These are phyloP conservation scores for Tulasnella sp. DNA, from an alignment of 768 basidiomycete species.

Conservation along the genomic window DNA sequence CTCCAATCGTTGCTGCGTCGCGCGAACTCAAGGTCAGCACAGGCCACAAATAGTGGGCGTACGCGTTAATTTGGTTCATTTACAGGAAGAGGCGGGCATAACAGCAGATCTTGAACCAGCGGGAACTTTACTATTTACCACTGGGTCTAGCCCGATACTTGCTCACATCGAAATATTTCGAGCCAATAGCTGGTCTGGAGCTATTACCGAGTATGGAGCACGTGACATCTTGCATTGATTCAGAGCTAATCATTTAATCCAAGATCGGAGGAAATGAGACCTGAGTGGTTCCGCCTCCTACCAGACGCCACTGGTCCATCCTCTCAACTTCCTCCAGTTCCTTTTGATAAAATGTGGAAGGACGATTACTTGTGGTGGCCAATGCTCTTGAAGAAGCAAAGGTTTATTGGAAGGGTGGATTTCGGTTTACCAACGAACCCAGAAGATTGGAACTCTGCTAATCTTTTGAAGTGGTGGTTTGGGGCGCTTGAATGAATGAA, in stretches of 20 bases:
- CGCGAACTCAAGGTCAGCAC: slow-evolving; percentile 37
- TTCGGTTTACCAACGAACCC: slow-evolving; percentile 21
- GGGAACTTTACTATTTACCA: slow-evolving; percentile 53
- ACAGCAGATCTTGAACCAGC: slow-evolving; percentile 46
- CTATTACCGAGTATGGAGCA: slow-evolving; percentile 56
- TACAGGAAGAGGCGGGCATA: slow-evolving; percentile 75
- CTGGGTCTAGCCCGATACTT: slow-evolving; percentile 40
- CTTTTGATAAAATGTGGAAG: slow-evolving; percentile 49
- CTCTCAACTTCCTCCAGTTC: slow-evolving; percentile 32
- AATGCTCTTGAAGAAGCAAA: slow-evolving; percentile 33
- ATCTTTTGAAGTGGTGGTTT: slow-evolving; percentile 30
- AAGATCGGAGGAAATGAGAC: slow-evolving; percentile 82
- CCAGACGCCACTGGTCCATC: slow-evolving; percentile 3
- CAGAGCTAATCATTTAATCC: not conserved
- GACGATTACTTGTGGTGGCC: slow-evolving; percentile 61
- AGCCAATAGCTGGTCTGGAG: slow-evolving; percentile 47
- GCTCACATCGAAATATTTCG: slow-evolving; percentile 64
- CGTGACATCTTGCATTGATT: slow-evolving; percentile 20
- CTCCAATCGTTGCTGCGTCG: slow-evolving; percentile 50
- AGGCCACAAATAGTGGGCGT: slow-evolving; percentile 29
- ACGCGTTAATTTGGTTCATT: not conserved
- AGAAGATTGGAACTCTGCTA: slow-evolving; percentile 9
- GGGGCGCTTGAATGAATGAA: no score
- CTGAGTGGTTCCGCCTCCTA: slow-evolving; percentile 54
- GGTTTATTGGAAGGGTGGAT: slow-evolving; percentile 40